A percentile compares a stretch with the other conserved stretches of the same genome.
These are phyloP conservation scores for Calocybe cyanea DNA, from an alignment of 768 basidiomycete genomes.

Conservation along the genomic window DNA sequence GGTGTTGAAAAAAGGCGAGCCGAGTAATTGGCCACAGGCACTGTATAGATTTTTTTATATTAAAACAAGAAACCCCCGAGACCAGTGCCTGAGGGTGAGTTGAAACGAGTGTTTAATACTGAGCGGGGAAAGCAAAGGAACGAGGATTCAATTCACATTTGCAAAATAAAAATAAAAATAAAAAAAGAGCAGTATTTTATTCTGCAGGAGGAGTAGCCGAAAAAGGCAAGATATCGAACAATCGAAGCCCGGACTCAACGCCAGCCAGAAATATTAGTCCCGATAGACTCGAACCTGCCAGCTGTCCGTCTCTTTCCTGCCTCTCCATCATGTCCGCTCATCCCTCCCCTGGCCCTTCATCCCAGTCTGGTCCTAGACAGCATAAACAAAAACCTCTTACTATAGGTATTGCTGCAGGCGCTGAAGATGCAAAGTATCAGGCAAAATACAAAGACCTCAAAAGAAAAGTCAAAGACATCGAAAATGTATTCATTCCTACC, in stretches of 20 bases:
- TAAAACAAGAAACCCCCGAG: background rate
- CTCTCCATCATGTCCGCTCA: constrained; percentile 64
- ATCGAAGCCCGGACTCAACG: constrained; percentile 31
- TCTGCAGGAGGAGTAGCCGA: constrained; percentile 25
- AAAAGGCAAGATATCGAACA: constrained; percentile 37
- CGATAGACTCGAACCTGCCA: constrained; percentile 30
- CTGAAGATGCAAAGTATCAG: constrained; percentile 84
- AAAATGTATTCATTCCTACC: constrained; percentile 45
- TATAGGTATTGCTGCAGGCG: constrained; percentile 70
- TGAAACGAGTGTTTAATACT: too few species aligned
- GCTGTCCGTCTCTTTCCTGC: constrained; percentile 35
- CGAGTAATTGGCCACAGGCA: background rate
- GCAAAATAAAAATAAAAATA: background rate
- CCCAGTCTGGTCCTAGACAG: constrained; percentile 29
- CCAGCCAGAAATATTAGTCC: constrained; percentile 25
- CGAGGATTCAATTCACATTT: too few species aligned
- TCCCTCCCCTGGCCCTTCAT: constrained; percentile 46
- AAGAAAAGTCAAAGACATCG: constrained; percentile 84
- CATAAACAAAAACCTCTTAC: constrained; percentile 48
- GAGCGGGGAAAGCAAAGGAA: too few species aligned
- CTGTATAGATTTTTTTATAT: background rate
- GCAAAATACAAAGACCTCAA: constrained; percentile 87
- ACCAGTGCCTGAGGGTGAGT: background rate
- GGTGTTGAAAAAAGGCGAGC: background rate
- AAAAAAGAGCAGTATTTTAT: too few species aligned